Percentiles rank a stretch among this genome's conserved stretches.
Evolutionary conservation across 163 green algal species (phyloP).

Genomic region (Chlorella variabilis): DNA sequence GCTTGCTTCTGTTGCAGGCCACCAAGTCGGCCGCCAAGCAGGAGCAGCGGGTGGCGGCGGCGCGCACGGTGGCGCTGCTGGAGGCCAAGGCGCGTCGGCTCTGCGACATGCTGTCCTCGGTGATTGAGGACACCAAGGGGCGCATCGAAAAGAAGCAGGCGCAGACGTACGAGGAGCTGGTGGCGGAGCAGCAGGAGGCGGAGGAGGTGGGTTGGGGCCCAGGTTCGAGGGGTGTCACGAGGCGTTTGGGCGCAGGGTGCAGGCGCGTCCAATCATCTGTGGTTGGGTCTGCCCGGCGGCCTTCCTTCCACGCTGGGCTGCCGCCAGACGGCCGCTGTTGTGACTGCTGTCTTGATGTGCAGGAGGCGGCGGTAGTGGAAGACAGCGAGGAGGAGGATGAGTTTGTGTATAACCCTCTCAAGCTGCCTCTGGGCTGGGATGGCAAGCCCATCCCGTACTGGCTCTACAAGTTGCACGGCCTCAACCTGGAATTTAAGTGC

Average conservation of each 20-base stretch:
- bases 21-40: neutral
- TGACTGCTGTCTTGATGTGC: neutral
- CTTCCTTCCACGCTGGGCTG: too few relatives aligned
- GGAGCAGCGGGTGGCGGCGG: neutral
- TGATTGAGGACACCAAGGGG: conserved; percentile 80
- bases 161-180: conserved; percentile 93
- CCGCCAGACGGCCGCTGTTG: neutral
- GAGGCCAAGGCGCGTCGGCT: conserved; percentile 71
- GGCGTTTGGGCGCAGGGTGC: neutral
- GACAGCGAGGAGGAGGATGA: conserved; percentile 93
- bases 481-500: conserved; percentile 97
- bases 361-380: conserved; percentile 63
- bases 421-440: conserved; percentile 98
- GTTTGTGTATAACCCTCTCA: conserved; percentile 99
- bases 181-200: conserved; percentile 89
- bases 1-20: conserved; percentile 8
- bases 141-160: conserved; percentile 94
- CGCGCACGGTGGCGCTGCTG: conserved; percentile 60
- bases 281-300: too few relatives aligned
- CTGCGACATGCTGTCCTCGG: conserved; percentile 68
- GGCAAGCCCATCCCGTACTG: conserved; percentile 99
- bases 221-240: neutral
- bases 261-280: too few relatives aligned
- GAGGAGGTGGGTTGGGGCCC: conserved; percentile 58
- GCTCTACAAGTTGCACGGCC: conserved; percentile 99